phyloP scores from a whole-genome alignment of 176 grass and related monocot genomes.

The Paspalum notatum region DNA sequence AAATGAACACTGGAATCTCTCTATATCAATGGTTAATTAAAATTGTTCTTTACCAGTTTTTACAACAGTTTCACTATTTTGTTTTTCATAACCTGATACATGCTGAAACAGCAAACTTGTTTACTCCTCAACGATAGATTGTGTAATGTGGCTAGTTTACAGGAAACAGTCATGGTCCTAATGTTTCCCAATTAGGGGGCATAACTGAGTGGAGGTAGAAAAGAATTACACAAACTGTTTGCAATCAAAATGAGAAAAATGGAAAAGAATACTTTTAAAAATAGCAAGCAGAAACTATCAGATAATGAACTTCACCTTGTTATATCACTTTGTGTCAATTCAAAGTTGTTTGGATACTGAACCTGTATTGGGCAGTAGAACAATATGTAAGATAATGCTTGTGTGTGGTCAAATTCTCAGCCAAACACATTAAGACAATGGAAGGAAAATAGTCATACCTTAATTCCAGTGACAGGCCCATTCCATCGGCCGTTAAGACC shows the following conservation, averaged over 20 bases:
- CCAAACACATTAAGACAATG: constrained; percentile 28
- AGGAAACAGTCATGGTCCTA: constrained; percentile 14
- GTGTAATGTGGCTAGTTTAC: neutral
- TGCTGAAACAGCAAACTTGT: neutral
- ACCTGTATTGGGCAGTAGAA: constrained; percentile 68
- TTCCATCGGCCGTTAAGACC: constrained; percentile 74
- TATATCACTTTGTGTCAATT: constrained; percentile 70
- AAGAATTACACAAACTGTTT: neutral
- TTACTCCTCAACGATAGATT: neutral
- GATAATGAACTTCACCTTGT: constrained; percentile 58
- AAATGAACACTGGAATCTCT: neutral
- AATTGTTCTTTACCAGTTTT: neutral
- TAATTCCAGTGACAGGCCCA: constrained; percentile 74
- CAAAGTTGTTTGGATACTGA: constrained; percentile 88
- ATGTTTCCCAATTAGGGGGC: neutral
- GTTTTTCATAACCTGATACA: neutral
- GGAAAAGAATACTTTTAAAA: constrained; percentile 1
- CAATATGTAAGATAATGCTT: constrained; percentile 43
- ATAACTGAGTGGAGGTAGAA: neutral
- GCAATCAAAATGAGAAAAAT: neutral
- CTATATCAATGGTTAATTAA: neutral
- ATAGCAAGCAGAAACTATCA: constrained; percentile 19
- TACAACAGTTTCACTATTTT: neutral
- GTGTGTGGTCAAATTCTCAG: constrained; percentile 23
- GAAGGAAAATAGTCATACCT: constrained; percentile 61